Evolutionary conservation across 2,329 filamentous ascomycete genomes (phyloP).

Genomic region (Ramichloridium luteum): DNA sequence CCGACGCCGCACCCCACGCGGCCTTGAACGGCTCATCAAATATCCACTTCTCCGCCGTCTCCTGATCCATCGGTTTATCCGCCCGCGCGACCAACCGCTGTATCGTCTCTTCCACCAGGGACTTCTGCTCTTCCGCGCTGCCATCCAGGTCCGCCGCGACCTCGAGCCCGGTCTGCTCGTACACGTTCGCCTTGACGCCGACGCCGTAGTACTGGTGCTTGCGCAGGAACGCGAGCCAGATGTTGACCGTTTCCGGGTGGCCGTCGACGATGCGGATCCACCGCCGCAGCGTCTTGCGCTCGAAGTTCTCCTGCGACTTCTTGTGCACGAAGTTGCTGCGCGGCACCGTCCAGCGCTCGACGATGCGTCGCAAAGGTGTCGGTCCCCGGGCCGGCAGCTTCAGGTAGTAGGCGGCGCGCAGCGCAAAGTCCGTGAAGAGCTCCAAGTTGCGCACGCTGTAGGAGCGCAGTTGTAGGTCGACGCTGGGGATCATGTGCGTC

Average conservation of each 20-base stretch:
- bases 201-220: constrained; percentile 94
- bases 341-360: constrained; percentile 89
- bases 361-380: constrained; percentile 71
- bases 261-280: constrained; percentile 90
- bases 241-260: constrained; percentile 72
- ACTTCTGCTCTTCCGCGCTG: constrained; percentile 21
- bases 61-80: constrained; percentile 17
- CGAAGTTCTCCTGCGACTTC: constrained; percentile 96
- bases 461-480: constrained; percentile 84
- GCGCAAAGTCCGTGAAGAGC: constrained; percentile 87
- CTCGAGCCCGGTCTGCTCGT: constrained; percentile 58
- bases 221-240: constrained; percentile 84
- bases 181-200: constrained; percentile 97
- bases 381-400: constrained; percentile 76
- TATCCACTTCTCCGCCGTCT: constrained; percentile 10
- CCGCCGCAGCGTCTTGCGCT: constrained; percentile 73
- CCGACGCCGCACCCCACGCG: not conserved
- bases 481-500: constrained; percentile 66
- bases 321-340: constrained; percentile 86
- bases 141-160: constrained; percentile 24
- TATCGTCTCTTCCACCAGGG: constrained; percentile 19
- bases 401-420: constrained; percentile 90
- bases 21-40: constrained; percentile 7
- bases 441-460: constrained; percentile 83
- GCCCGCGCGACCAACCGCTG: no score